Percentiles rank a stretch among this genome's conserved stretches.
Evolutionary conservation across 139 green algal species (phyloP).

Genomic region (Nannochloris sp.): DNA sequence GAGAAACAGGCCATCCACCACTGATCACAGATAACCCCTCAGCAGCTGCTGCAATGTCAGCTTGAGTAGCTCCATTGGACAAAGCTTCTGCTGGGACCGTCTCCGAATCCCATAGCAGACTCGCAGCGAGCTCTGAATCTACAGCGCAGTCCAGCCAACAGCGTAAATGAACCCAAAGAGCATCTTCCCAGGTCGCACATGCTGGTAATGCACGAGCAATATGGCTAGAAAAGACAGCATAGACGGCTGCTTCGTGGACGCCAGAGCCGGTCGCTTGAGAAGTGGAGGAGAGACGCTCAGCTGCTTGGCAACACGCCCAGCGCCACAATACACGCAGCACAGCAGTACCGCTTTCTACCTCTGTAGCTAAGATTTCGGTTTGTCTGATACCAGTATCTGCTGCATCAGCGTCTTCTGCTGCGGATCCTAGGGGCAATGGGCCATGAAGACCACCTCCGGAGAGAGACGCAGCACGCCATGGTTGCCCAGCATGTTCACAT

Average conservation of each 20-base stretch:
- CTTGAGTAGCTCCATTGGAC: no score
- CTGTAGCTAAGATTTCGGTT: conserved; percentile 33
- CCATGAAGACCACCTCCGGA: conserved; percentile 45
- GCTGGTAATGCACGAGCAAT: conserved; percentile 43
- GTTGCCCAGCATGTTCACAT: conserved; percentile 51
- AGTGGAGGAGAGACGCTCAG: conserved; percentile 14
- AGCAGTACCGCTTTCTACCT: conserved; percentile 22
- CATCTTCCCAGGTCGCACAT: conserved; percentile 66
- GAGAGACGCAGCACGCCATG: conserved; percentile 60
- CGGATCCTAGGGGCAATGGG: conserved; percentile 52
- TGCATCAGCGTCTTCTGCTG: conserved; percentile 24
- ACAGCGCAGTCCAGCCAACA: conserved; percentile 43
- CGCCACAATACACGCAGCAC: conserved; percentile 54
- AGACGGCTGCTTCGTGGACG: conserved; percentile 56
- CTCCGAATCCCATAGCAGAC: no score
- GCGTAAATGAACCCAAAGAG: conserved; percentile 54
- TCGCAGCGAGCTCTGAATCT: conserved; percentile 11
- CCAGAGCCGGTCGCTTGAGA: conserved; percentile 1
- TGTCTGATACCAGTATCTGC: conserved; percentile 34
- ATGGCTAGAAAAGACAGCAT: conserved; percentile 46
- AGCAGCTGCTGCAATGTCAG: background rate
- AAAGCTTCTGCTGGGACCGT: no score
- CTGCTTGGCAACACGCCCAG: conserved; percentile 48
- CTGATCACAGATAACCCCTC: background rate
- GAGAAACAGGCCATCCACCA: conserved; percentile 11